Evolutionary conservation across 2,329 filamentous ascomycete genomes (phyloP).

Genomic region (Apiospora hydei): DNA sequence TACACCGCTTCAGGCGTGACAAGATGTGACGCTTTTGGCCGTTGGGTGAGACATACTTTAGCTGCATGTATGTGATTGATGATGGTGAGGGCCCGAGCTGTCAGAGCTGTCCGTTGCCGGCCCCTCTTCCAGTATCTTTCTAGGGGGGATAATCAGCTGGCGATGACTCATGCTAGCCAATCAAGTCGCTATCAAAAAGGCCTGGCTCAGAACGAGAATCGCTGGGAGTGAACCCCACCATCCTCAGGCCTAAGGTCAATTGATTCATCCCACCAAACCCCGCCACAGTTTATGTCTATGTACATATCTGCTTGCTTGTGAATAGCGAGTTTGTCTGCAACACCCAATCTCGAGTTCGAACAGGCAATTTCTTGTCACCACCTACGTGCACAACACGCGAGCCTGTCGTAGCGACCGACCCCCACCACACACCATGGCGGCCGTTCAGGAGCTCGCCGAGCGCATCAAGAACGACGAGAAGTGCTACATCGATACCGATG

Average conservation of each 20-base stretch:
- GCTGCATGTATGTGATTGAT: not conserved
- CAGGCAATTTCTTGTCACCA: not conserved
- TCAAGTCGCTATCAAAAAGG: slow-evolving; percentile 25
- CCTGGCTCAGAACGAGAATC: not conserved
- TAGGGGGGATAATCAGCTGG: not conserved
- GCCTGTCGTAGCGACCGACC: slow-evolving; percentile 18
- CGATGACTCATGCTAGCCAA: slow-evolving; percentile 27
- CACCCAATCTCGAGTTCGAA: not conserved
- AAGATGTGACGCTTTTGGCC: not conserved
- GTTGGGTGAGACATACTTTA: slow-evolving; percentile 12
- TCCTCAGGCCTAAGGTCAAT: not conserved
- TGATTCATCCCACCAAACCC: slow-evolving; percentile 19
- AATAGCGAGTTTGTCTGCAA: not conserved
- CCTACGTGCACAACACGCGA: not conserved
- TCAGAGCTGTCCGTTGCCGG: slow-evolving; percentile 1
- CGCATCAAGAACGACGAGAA: slow-evolving; percentile 55
- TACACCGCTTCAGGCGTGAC: not conserved
- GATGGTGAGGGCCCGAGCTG: slow-evolving; percentile 6
- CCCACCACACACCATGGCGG: slow-evolving; percentile 46
- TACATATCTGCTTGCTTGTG: not conserved
- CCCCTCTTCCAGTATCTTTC: not conserved
- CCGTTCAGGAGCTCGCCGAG: slow-evolving; percentile 58
- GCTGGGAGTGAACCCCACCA: slow-evolving; percentile 18
- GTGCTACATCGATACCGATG: slow-evolving; percentile 83
- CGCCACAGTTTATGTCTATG: not conserved